Evolutionary conservation across 495 filamentous ascomycete genomes (phyloP), one percentile per base, ranked within the genome.

Genomic region (Parmelia sp.): DNA sequence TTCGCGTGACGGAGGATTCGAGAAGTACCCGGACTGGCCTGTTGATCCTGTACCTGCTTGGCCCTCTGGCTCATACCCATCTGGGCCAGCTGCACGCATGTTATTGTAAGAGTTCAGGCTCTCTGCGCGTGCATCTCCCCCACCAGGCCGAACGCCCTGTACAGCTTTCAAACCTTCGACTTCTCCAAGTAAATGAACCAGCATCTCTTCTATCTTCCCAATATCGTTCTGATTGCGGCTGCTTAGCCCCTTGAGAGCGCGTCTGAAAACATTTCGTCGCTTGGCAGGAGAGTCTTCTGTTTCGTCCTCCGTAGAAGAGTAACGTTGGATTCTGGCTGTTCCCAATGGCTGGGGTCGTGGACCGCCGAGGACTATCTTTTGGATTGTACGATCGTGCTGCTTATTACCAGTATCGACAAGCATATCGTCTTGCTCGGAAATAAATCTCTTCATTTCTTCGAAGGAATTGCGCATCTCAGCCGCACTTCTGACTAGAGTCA

Each of bases 401-500:
- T 88, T 87, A 69, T 94, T 90, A 58, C 88, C 90, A 56, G 88
- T 83, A 42, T 88, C 86, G 73, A 96, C 88, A 66, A 96, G 86
- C 55, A 89, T 79, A 39, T 88, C 88, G 71, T 96, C 91, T 55
- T 92, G 91, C 51, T 93, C 88, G 3, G 86, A 87, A 51, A 99
- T 84, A 73, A 93, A 88, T 68, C 85, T 88, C 82, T 95, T 97
- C 86, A 99, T 89, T 67, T 96, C 92, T 69, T 97, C 92, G 71
- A 97, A 96, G 17, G 90, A 93, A 66, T 89, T 96, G 63, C 94
- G 90, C 92, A 97, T 96, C 71, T 99, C 94, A 15, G 95, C 91
- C 21, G 95, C 92, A 66, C 91, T 91, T 59, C 91, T 86, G 57
- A 97, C 94, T 45, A 99, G 82, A 4, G 94, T 96, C 58, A 97